A percentile compares a stretch with the other conserved stretches of the same genome.
phyloP scores from a whole-genome alignment of 139 green algal genomes.

The Yamagishiella unicocca region DNA sequence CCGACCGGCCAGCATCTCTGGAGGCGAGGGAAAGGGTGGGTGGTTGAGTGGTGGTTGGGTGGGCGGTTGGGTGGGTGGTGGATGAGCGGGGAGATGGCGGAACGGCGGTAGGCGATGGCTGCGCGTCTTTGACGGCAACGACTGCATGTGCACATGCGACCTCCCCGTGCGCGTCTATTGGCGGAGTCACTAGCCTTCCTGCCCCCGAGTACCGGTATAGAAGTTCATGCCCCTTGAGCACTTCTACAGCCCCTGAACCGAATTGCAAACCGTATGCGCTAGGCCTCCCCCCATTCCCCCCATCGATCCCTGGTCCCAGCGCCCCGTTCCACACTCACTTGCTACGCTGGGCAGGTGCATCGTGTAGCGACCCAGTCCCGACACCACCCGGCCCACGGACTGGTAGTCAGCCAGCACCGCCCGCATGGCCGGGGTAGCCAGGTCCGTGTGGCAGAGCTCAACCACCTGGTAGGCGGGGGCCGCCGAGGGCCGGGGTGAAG shows the following conservation, averaged over 20 bases:
- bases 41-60: too few species aligned
- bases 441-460: slow-evolving; percentile 26
- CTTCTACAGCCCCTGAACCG: neutral
- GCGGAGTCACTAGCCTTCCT: neutral
- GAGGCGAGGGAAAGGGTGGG: neutral
- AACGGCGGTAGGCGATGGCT: neutral
- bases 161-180: too few species aligned
- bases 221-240: neutral
- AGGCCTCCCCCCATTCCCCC: neutral
- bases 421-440: slow-evolving; percentile 7
- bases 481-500: neutral
- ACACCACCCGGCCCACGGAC: slow-evolving; percentile 23
- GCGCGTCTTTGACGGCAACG: neutral
- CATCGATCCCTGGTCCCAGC: neutral
- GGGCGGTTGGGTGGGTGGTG: neutral
- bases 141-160: too few species aligned
- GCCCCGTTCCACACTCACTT: neutral
- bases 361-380: slow-evolving; percentile 44
- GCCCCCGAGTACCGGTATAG: neutral
- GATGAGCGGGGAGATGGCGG: neutral
- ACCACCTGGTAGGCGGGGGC: slow-evolving; percentile 14
- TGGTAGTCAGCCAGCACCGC: slow-evolving; percentile 16
- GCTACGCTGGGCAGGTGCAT: slow-evolving; percentile 18
- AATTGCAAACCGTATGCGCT: neutral
- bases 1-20: slow-evolving; percentile 28